Evolutionary conservation across 495 filamentous ascomycete species (phyloP), one percentile per base, ranked within the genome.

Genomic region (Letharia columbiana): DNA sequence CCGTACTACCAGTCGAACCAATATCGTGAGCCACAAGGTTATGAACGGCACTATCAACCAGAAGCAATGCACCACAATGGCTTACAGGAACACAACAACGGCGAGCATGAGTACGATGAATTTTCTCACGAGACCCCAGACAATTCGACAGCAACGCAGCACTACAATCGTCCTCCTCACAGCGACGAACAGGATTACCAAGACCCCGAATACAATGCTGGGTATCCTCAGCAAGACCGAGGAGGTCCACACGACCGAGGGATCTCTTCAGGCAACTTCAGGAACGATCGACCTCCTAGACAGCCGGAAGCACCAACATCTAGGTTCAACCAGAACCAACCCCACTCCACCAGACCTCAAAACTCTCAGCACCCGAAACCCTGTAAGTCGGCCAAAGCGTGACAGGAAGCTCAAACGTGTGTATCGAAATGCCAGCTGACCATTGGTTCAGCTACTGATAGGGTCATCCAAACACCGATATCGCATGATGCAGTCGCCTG

Each of bases 401-500:
- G 37, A 23, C 41, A 41, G 39, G 8, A 35, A 18, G 52, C 4
- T 35, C 60, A 60, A 37, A 18, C 33, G 33, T 23, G 20, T n/a
- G 5, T 13, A 17, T 39, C 20, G 28, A 28, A 44, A 62, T 23
- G 20, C 23, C 33, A 61, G 64, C 57, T 66, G 45, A 66, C 56
- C 35, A 2, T 58, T 28, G 28, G 47, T 40, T 23, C 63, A 73
- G 69, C 67, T 28, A 52, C 70, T 64, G 68, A 71, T 56, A 72
- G 75, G 58, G 62, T 75, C 15, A 61, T 74, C 17, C 67, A 73
- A 18, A 70, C 77, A 12, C 78, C 78, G 9, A 72, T 75, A 28
- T 78, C 75, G 31, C 82, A 85, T 12, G 78, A 80, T 15, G 78
- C 77, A 7, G 71, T 78, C 50, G 75, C 82, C n/a, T 87, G 83